Base-by-base conservation (phyloP, 2,329 filamentous ascomycete species). In the Colletotrichum sidae region DNA sequence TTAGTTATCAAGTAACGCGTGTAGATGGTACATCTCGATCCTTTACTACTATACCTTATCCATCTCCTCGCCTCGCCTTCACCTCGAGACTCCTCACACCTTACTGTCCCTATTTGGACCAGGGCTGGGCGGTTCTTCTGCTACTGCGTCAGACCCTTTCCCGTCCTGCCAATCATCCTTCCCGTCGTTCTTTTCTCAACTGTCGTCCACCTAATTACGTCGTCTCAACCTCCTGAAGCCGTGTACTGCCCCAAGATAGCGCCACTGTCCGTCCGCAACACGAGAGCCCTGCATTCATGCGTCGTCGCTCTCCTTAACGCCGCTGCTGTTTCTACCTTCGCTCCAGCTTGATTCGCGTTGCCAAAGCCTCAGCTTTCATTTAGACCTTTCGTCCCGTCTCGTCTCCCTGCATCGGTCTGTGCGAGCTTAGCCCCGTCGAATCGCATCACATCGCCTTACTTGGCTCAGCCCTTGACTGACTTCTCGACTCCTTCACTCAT, bases 101-200 rank as follows among this genome's bases (percentile, higher is more conserved):
- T 47, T 25, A 34, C 41, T 37, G n/a, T 37, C 17, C 44, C 17
- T 45, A 39, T 39, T 33, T 42, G 12, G 17, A 7, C 54, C 42
- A 37, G n/a, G 15, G 39, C 55, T 25, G 9, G 45, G 39, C 15
- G 52, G 34, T 62, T 55, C 42, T 46, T 47, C 15, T 42, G 49
- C 25, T 49, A 41, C 55, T 60, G 60, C 55, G 60, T 65, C 60
- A 65, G 60, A 55, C 64, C 59, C 60, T 60, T 59, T 45, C 44
- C 44, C 54, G 60, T 35, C 50, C 64, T 67, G 55, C 64, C 64
- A 67, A 67, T 65, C 60, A 67, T 55, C 54, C 54, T 65, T 65
- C 55, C 60, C 60, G 38, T 60, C 60, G 9, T 52, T 63, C 55
- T 50, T 39, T 39, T 52, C 35, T 34, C 58, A 62, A 44, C 53